Conservation (phyloP, 176 grass and related monocot genomes). For the Ensete glaucum region DNA sequence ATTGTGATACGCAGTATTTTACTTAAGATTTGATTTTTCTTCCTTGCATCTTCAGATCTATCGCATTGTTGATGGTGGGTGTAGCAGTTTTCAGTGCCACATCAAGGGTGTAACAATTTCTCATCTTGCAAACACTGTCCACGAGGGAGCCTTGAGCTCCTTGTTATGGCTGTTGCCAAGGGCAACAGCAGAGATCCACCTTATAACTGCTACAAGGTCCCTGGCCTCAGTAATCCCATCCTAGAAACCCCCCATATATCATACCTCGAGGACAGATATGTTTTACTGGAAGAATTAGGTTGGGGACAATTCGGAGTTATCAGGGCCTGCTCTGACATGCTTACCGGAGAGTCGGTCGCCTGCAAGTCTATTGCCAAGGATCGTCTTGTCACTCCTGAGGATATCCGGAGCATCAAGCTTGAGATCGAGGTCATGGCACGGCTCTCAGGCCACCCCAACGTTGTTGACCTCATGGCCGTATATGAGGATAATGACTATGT, state of each 20-base stretch:
- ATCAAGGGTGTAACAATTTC: not conserved
- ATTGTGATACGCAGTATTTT: not conserved
- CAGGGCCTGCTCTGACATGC: conserved; percentile 71
- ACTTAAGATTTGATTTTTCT: not conserved
- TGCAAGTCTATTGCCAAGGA: conserved; percentile 97
- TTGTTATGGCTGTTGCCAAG: conserved; percentile 33
- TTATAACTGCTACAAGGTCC: conserved; percentile 76
- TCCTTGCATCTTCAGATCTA: not conserved
- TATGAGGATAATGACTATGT: conserved; percentile 83
- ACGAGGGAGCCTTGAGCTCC: conserved; percentile 16
- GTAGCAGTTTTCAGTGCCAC: not conserved
- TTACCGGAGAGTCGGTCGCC: conserved; percentile 64
- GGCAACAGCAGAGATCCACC: conserved; percentile 12
- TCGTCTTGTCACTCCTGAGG: conserved; percentile 62
- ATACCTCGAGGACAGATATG: conserved; percentile 72
- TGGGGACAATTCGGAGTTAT: conserved; percentile 97
- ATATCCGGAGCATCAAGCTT: conserved; percentile 63
- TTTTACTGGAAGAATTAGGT: conserved; percentile 67
- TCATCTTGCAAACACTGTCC: not conserved
- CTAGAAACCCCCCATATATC: conserved; percentile 79
- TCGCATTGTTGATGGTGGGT: not conserved
- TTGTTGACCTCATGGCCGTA: conserved; percentile 81
- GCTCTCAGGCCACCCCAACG: conserved; percentile 85
- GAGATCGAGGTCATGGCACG: conserved; percentile 95
- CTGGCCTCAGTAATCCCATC: conserved; percentile 42